Evolutionary conservation across 78 protist genomes (phyloP).

Genomic region (slime mould (Dictyostelium discoideum)): DNA sequence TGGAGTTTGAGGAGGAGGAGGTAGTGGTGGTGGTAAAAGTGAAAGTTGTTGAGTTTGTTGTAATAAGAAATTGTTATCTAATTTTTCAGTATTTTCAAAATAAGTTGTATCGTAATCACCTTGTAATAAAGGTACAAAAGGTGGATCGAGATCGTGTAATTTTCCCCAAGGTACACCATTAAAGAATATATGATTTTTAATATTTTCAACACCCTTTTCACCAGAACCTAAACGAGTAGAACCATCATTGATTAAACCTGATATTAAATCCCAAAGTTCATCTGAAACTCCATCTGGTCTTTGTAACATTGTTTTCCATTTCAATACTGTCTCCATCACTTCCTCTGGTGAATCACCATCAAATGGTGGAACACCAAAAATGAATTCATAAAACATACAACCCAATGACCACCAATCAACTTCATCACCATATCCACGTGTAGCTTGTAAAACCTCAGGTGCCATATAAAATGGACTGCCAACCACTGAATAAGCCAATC

Average conservation of each 20-base stretch:
- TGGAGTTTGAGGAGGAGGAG: not conserved
- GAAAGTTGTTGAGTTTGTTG: not conserved
- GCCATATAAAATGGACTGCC: slow-evolving; percentile 94
- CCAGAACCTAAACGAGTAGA: slow-evolving; percentile 79
- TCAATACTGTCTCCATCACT: slow-evolving; percentile 77
- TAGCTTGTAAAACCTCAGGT: slow-evolving; percentile 91
- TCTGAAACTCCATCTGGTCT: slow-evolving; percentile 28
- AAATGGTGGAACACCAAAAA: slow-evolving; percentile 91
- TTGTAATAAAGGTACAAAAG: slow-evolving; percentile 78
- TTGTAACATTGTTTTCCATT: slow-evolving; percentile 62
- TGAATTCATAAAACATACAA: slow-evolving; percentile 82
- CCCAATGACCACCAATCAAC: slow-evolving; percentile 97
- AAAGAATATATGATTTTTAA: slow-evolving; percentile 93
- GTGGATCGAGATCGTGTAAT: slow-evolving; percentile 77
- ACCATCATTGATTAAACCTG: slow-evolving; percentile 30
- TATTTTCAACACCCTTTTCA: slow-evolving; percentile 82
- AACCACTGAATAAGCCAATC: slow-evolving; percentile 52
- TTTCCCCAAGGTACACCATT: slow-evolving; percentile 87
- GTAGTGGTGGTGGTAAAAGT: no score
- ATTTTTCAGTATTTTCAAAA: slow-evolving; percentile 52
- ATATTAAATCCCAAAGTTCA: slow-evolving; percentile 15
- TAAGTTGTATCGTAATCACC: slow-evolving; percentile 65
- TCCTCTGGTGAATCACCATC: slow-evolving; percentile 88
- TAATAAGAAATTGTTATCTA: not conserved
- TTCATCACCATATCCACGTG: slow-evolving; percentile 82